Evolutionary conservation across 257 asterid genomes (phyloP).

Genomic region (Salvia splendens): DNA sequence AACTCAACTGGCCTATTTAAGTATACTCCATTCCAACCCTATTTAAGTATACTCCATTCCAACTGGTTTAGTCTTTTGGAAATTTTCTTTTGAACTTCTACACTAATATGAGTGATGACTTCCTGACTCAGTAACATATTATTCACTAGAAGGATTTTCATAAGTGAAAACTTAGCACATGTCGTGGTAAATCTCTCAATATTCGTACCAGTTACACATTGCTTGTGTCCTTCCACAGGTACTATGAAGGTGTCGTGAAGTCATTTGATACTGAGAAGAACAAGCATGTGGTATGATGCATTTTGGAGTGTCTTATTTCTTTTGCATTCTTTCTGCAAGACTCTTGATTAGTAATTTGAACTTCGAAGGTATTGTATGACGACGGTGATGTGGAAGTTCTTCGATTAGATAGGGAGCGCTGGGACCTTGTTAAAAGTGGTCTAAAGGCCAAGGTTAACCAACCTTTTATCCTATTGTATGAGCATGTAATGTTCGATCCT

Average conservation of each 20-base stretch:
- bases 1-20: not conserved
- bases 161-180: not conserved
- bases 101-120: not conserved
- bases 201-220: slow-evolving; percentile 1
- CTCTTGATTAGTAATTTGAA: not conserved
- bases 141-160: not conserved
- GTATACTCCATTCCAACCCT: not conserved
- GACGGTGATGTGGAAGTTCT: slow-evolving; percentile 65
- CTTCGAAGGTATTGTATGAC: slow-evolving; percentile 42
- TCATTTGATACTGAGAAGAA: slow-evolving; percentile 77
- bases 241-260: slow-evolving; percentile 84
- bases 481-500: slow-evolving; percentile 3
- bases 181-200: slow-evolving; percentile 2
- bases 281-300: slow-evolving; percentile 82
- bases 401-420: slow-evolving; percentile 48
- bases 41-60: too few relatives aligned
- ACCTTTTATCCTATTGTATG: slow-evolving; percentile 12
- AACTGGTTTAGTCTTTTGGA: not conserved
- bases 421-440: slow-evolving; percentile 44
- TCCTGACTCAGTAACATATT: not conserved
- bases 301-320: slow-evolving; percentile 30
- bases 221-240: slow-evolving; percentile 49
- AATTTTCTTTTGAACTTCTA: not conserved
- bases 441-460: slow-evolving; percentile 42
- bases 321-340: slow-evolving; percentile 13